A percentile compares a stretch with the other conserved stretches of the same genome.
Conservation (phyloP, 148 eudicot species). For the Rhododendron henanense region DNA sequence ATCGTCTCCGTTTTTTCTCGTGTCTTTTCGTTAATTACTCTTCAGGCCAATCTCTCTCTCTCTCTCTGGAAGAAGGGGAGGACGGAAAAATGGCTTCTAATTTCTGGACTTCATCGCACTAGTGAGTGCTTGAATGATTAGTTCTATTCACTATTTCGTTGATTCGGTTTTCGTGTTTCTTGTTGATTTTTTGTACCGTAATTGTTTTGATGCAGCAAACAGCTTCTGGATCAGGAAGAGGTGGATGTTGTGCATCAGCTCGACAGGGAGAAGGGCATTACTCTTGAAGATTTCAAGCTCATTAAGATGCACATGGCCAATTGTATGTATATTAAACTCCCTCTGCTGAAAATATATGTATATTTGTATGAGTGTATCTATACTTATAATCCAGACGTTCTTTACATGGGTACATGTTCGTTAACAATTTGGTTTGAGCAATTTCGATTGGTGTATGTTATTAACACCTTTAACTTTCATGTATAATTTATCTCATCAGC, state of each 20-base stretch:
- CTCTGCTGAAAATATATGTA: neutral
- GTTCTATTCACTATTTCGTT: neutral
- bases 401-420: neutral
- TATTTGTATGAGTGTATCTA: neutral
- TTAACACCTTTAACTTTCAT: neutral
- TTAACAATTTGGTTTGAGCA: neutral
- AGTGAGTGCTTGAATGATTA: constrained; percentile 31
- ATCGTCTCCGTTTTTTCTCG: neutral
- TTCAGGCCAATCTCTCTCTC: neutral
- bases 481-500: neutral
- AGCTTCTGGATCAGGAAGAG: constrained; percentile 76
- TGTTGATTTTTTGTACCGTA: neutral
- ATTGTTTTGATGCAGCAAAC: constrained; percentile 47
- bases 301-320: constrained; percentile 85
- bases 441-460: neutral
- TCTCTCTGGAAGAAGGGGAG: neutral
- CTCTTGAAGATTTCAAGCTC: constrained; percentile 88
- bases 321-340: constrained; percentile 35
- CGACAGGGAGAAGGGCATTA: constrained; percentile 80
- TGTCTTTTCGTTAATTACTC: neutral
- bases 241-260: constrained; percentile 72
- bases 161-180: neutral
- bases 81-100: constrained; percentile 70
- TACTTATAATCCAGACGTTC: neutral
- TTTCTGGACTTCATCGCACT: constrained; percentile 99